These are phyloP conservation scores for Aspergillus sp. DNA, from an alignment of 2,329 filamentous ascomycete genomes.

Conservation along the genomic window DNA sequence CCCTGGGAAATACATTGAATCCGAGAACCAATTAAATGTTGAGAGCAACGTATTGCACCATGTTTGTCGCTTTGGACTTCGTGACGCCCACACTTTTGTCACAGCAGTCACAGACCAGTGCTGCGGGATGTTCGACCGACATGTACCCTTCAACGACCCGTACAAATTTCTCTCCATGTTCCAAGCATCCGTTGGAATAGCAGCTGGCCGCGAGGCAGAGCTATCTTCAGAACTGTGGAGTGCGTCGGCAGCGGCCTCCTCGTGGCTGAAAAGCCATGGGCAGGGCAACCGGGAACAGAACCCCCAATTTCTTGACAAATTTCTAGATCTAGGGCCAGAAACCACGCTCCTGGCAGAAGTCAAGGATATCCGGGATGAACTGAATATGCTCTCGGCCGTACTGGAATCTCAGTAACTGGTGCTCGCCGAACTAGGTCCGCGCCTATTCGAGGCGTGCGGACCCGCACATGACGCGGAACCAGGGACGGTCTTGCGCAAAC, in stretches of 20 bases:
- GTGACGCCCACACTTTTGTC: no score
- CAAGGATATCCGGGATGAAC: constrained; percentile 6
- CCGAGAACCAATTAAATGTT: neutral
- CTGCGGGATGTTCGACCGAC: neutral
- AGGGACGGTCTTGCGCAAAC: no score
- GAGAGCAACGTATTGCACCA: neutral
- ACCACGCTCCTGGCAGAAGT: neutral
- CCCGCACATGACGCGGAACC: no score
- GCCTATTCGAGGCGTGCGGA: no score
- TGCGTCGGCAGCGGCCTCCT: neutral
- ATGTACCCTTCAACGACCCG: neutral
- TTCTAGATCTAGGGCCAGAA: neutral
- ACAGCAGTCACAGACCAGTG: neutral
- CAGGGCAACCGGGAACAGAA: no score
- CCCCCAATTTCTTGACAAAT: neutral
- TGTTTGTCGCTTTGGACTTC: no score
- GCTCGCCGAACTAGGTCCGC: no score
- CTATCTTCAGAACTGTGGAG: neutral
- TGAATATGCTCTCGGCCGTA: neutral
- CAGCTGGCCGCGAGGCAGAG: neutral
- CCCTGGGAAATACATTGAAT: no score
- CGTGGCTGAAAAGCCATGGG: neutral
- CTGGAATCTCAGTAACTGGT: no score
- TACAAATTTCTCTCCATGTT: neutral
- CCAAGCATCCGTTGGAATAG: neutral